Evolutionary conservation across 192 early-diverging fungal species (phyloP), one percentile per base, ranked within the genome.

Genomic region (Coemansia sp.): DNA sequence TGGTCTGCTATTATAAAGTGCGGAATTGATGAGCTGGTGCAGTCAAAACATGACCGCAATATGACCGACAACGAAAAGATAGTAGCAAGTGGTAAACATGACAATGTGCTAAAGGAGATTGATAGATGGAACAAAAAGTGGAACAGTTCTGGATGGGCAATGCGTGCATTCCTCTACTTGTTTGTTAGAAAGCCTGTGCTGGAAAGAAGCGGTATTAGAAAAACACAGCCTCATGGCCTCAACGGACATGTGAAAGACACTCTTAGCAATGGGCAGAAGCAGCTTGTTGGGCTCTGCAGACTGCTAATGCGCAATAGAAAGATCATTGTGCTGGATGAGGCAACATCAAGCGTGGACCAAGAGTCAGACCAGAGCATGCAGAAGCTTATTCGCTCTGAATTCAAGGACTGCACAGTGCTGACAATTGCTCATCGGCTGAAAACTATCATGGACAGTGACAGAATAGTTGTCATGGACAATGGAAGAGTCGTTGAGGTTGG

Each of bases 1-100:
- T 93, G 88, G 89, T 77, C 81, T 0, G 87, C 86, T 19, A 73
- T 93, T 37, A 66, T 76, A 16, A 65, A 67, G 41, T 67, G 65
- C 52, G 39, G 60, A 41, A 61, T 66, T 3, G 63, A 52, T 52
- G 62, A 65, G 8, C 16, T 46, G 0, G n/a, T 45, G 2, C 16
- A 54, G 9, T 15, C 51, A 54, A 54, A 54, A 3, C 0, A 54
- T 22, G 51, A 8, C n/a, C 16, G 2, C 4, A 18, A 54, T 54
- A 54, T 1, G 1, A 54, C 12, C 16, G 0, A 18, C 0, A 8
- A 9, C 5, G 51, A n/a, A 1, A 16, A 54, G 12, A 54, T 21
- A 16, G 51, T 47, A 47, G 12, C 46, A 47, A 2, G 1, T 0
- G n/a, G n/a, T 15, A 5, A 47, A 2, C 11, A 54, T 54, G 9